Evolutionary conservation across 2,329 filamentous ascomycete genomes (phyloP), one percentile per base, ranked within the genome.

Genomic region (Calonectria naviculata): DNA sequence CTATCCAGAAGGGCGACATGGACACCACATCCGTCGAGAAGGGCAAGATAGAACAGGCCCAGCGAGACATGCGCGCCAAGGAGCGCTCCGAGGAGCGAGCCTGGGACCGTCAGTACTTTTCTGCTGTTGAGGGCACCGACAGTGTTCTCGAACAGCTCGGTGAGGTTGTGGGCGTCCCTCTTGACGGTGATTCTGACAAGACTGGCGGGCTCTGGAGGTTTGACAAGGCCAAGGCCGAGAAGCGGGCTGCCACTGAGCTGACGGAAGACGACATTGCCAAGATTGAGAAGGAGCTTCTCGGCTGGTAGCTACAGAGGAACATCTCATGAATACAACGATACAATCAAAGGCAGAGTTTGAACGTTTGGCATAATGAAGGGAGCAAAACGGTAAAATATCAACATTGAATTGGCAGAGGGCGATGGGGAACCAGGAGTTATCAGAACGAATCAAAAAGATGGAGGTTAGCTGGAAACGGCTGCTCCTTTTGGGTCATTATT

Each of bases 51-150:
- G 97, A 98, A 84, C 94, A 95, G 76, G 91, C 92, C 41, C 96
- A 98, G 87, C 91, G 94, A 89, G 82, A 87, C 91, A 79, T 86
- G 84, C 91, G 95, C 74, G 90, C 90, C 81, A 87, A 90, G 79
- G 95, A 98, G 82, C 91, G 90, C 78, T 88, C 89, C n/a, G 93
- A 95, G 76, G 92, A 92, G 24, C 89, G 89, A 49, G 87, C 90
- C 46, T 99, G 97, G 96, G 89, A 95, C 79, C 89, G 95, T 54
- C 89, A 93, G 66, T 98, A 97, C 86, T 99, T 98, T 85, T 90
- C 87, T 69, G 80, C 79, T 13, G 78, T 89, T 78, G 80, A 87
- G 71, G 84, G 83, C 21, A 71, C 80, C 0, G 89, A 91, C 70
- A 72, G 81, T 9, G 81, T 86, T 0, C 85, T 91, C 17, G 78